A percentile compares a stretch with the other conserved stretches of the same genome.
These are phyloP conservation scores for Blastomyces silverae DNA, from an alignment of 2,329 filamentous ascomycete species.

Conservation along the genomic window DNA sequence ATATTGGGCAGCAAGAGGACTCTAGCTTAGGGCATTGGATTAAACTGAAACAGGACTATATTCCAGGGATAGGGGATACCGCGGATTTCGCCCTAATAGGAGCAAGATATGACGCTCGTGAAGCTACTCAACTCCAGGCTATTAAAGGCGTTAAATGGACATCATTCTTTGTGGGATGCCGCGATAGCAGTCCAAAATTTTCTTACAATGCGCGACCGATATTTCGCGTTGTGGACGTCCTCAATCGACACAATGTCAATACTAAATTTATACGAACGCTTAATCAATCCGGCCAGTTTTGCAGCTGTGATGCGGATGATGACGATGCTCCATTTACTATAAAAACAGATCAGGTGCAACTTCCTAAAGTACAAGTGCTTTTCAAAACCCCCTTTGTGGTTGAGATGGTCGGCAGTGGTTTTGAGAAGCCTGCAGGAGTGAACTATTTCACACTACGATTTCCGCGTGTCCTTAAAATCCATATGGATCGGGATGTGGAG, in stretches of 20 bases:
- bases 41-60: conserved; percentile 84
- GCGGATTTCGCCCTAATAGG: conserved; percentile 77
- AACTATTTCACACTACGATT: conserved; percentile 70
- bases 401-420: conserved; percentile 73
- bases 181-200: conserved; percentile 59
- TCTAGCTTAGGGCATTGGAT: conserved; percentile 51
- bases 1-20: conserved; percentile 38
- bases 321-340: conserved; percentile 39
- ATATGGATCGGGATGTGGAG: conserved; percentile 63
- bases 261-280: conserved; percentile 48
- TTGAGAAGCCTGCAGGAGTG: conserved; percentile 63
- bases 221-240: conserved; percentile 61
- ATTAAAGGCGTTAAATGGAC: conserved; percentile 62
- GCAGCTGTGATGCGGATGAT: conserved; percentile 34
- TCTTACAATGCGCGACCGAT: conserved; percentile 48
- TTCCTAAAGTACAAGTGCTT: conserved; percentile 38
- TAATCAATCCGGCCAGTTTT: conserved; percentile 43
- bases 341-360: conserved; percentile 39
- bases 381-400: conserved; percentile 70
- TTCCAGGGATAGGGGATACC: conserved; percentile 69
- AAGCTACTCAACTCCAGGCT: conserved; percentile 49
- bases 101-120: conserved; percentile 60
- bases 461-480: conserved; percentile 67
- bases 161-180: conserved; percentile 71
- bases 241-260: conserved; percentile 48